These are phyloP conservation scores for Fusarium irregulare DNA, from an alignment of 2,329 filamentous ascomycete genomes.

Conservation along the genomic window DNA sequence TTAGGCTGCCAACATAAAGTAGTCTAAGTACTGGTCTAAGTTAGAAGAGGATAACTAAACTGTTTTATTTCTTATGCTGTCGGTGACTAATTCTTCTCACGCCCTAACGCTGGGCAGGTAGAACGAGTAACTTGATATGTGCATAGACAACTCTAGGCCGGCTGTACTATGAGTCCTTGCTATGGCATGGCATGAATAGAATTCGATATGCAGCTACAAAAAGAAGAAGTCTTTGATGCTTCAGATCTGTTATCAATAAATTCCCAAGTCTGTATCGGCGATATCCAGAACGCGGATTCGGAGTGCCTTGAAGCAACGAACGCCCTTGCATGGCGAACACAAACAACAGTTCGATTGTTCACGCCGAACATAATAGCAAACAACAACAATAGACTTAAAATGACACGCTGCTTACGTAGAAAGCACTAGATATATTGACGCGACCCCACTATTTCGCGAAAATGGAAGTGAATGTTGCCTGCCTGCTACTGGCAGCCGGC, in stretches of 20 bases:
- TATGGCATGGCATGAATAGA: neutral
- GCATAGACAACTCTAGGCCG: neutral
- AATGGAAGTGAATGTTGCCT: neutral
- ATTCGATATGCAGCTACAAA: neutral
- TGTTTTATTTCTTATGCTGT: neutral
- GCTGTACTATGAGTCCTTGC: neutral
- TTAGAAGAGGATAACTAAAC: neutral
- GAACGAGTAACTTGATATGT: neutral
- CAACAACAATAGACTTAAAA: neutral
- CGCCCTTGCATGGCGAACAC: neutral
- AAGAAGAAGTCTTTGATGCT: neutral
- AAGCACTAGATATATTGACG: neutral
- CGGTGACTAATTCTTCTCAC: neutral
- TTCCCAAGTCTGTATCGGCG: neutral
- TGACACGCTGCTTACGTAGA: neutral
- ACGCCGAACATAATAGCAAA: neutral
- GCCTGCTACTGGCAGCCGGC: neutral
- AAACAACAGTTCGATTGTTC: neutral
- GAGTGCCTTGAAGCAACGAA: neutral
- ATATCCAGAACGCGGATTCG: neutral
- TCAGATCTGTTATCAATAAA: neutral
- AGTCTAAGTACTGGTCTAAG: neutral
- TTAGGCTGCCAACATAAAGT: neutral
- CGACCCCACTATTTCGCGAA: neutral
- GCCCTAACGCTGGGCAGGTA: neutral